A percentile compares a stretch with the other conserved stretches of the same genome.
Conservation (phyloP, 208 protist species). For the Leishmania tarentolae region DNA sequence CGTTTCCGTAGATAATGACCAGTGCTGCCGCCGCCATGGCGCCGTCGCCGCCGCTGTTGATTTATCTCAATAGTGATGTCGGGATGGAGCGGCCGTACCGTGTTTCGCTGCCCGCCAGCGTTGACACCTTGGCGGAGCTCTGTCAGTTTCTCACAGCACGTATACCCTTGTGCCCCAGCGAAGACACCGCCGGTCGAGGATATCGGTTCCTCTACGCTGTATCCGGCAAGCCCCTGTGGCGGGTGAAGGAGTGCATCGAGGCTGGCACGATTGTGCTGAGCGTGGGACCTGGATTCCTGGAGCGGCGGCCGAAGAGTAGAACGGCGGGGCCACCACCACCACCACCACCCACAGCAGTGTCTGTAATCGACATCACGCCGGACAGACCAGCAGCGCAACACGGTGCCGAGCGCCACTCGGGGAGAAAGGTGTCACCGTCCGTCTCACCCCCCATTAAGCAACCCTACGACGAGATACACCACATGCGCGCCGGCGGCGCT, state of each 20-base stretch:
- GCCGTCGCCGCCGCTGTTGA: constrained; percentile 20
- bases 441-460: constrained; percentile 24
- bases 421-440: constrained; percentile 12
- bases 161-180: constrained; percentile 36
- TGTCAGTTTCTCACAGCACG: constrained; percentile 48
- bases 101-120: constrained; percentile 33
- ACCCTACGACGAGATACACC: not conserved
- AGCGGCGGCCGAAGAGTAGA: constrained; percentile 25
- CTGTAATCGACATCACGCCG: constrained; percentile 17
- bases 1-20: not conserved
- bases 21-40: not conserved
- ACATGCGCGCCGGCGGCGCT: not conserved
- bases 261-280: constrained; percentile 61
- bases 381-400: constrained; percentile 3
- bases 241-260: constrained; percentile 68
- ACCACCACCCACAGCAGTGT: not conserved
- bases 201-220: constrained; percentile 81
- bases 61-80: constrained; percentile 73
- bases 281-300: constrained; percentile 57
- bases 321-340: constrained; percentile 6
- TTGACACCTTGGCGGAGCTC: constrained; percentile 73
- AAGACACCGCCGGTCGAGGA: constrained; percentile 32
- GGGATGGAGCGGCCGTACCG: constrained; percentile 46
- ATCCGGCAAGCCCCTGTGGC: constrained; percentile 69
- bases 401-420: not conserved